Conservation (phyloP, 2,329 filamentous ascomycete species). For the Colletotrichum horii region DNA sequence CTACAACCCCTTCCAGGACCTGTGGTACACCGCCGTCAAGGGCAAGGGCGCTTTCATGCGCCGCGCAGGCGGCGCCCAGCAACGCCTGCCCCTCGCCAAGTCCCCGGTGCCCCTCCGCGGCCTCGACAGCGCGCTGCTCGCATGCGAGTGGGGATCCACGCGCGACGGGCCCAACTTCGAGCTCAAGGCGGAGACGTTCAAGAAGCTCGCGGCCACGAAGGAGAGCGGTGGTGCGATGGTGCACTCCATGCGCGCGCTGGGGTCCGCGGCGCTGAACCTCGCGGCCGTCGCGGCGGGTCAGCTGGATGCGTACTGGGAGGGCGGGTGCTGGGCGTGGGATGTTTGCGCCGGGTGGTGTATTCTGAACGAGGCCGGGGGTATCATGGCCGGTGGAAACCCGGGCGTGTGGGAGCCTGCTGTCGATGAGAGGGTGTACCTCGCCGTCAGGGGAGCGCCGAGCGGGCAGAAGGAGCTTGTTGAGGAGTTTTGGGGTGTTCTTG, state of each 20-base stretch:
- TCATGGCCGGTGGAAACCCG: slow-evolving; percentile 75
- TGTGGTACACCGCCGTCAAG: slow-evolving; percentile 71
- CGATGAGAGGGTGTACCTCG: slow-evolving; percentile 66
- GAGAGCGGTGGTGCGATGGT: slow-evolving; percentile 77
- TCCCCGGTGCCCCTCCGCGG: slow-evolving; percentile 62
- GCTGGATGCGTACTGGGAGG: slow-evolving; percentile 81
- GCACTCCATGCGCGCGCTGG: slow-evolving; percentile 73
- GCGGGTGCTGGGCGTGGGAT: slow-evolving; percentile 86
- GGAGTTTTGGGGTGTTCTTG: slow-evolving; percentile 68
- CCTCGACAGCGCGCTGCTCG: slow-evolving; percentile 69
- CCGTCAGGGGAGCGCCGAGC: slow-evolving; percentile 62
- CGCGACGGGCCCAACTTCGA: slow-evolving; percentile 74
- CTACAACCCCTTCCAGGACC: slow-evolving; percentile 78
- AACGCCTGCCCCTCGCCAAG: slow-evolving; percentile 43
- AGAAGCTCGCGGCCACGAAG: slow-evolving; percentile 60
- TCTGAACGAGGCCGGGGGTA: slow-evolving; percentile 74
- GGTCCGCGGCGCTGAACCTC: slow-evolving; percentile 77
- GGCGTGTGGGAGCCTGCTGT: slow-evolving; percentile 71
- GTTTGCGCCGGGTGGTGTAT: slow-evolving; percentile 84
- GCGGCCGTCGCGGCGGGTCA: slow-evolving; percentile 74
- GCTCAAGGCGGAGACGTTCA: slow-evolving; percentile 71
- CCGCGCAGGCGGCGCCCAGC: slow-evolving; percentile 42
- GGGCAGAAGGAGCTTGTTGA: slow-evolving; percentile 68
- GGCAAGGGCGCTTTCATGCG: slow-evolving; percentile 70
- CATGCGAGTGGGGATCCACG: slow-evolving; percentile 75